Percentiles rank a stretch among this genome's conserved stretches.
These are phyloP conservation scores for Aphanomyces invadans DNA, from an alignment of 352 stramenopile species.

Conservation along the genomic window DNA sequence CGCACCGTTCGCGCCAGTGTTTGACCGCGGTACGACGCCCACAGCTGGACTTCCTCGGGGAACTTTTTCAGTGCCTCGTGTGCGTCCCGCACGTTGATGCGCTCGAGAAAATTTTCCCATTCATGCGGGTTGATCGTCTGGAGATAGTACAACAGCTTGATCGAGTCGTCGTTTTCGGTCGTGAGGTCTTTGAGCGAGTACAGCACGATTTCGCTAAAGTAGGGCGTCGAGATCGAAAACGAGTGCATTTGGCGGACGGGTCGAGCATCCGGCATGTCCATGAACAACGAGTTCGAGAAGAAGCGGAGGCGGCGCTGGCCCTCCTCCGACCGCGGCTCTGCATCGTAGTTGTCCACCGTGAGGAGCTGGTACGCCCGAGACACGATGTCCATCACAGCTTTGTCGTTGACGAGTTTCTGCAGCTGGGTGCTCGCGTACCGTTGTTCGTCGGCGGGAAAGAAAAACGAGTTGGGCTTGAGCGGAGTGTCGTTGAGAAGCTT, in stretches of 20 bases:
- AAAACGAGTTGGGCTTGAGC: conserved; percentile 81
- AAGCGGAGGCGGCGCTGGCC: conserved; percentile 85
- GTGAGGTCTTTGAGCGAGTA: conserved; percentile 82
- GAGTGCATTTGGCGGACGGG: conserved; percentile 83
- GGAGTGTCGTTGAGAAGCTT: conserved; percentile 76
- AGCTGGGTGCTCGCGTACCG: conserved; percentile 74
- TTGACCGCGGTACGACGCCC: conserved; percentile 80
- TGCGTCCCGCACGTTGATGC: conserved; percentile 61
- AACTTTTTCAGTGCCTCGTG: conserved; percentile 73
- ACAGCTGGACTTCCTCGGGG: conserved; percentile 76
- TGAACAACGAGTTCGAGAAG: conserved; percentile 82
- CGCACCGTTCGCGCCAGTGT: conserved; percentile 80
- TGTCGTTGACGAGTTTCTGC: conserved; percentile 70
- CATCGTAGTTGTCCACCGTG: conserved; percentile 74
- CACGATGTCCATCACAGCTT: conserved; percentile 74
- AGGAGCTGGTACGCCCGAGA: conserved; percentile 78
- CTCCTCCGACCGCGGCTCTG: conserved; percentile 74
- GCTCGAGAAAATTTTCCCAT: conserved; percentile 84
- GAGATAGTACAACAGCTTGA: conserved; percentile 90
- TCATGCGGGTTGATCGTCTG: conserved; percentile 83
- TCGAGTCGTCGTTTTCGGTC: conserved; percentile 81
- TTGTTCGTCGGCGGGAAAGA: conserved; percentile 72
- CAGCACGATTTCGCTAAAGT: conserved; percentile 84
- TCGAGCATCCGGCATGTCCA: conserved; percentile 78
- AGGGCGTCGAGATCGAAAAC: conserved; percentile 82